A percentile compares a stretch with the other conserved stretches of the same genome.
Evolutionary conservation across 768 basidiomycete species (phyloP).

Genomic region (Boletellus sp.): DNA sequence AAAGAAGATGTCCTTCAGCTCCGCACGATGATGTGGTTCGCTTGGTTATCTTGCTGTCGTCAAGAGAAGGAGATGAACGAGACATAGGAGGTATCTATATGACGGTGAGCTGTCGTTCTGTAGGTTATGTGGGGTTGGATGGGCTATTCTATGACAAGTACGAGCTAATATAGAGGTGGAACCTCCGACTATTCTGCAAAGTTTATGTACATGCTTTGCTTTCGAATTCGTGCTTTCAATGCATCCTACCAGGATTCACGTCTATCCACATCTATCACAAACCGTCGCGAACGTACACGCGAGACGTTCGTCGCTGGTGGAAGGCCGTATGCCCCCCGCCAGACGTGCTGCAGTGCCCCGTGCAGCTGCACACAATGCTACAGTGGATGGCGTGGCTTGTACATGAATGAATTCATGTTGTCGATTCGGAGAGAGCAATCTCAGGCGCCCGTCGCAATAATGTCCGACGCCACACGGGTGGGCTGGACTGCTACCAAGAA

Average conservation of each 20-base stretch:
- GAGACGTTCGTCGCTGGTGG: no score
- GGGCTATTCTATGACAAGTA: conserved; percentile 27
- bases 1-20: conserved; percentile 93
- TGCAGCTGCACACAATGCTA: no score
- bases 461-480: no score
- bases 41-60: conserved; percentile 70
- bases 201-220: conserved; percentile 26
- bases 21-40: conserved; percentile 91
- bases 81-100: conserved; percentile 8
- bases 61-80: conserved; percentile 43
- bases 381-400: background rate
- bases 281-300: no score
- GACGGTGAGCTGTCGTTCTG: conserved; percentile 11
- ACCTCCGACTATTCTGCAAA: conserved; percentile 17
- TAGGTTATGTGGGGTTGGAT: conserved; percentile 18
- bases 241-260: background rate
- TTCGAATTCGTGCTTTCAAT: conserved; percentile 13
- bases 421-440: no score
- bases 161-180: conserved; percentile 28
- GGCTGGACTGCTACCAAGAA: no score
- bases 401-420: background rate
- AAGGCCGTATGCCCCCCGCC: no score
- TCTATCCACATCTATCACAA: no score
- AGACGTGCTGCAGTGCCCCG: no score
- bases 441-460: no score